Conservation (phyloP, 371 early-diverging fungal genomes). For the Zychaea mexicana region DNA sequence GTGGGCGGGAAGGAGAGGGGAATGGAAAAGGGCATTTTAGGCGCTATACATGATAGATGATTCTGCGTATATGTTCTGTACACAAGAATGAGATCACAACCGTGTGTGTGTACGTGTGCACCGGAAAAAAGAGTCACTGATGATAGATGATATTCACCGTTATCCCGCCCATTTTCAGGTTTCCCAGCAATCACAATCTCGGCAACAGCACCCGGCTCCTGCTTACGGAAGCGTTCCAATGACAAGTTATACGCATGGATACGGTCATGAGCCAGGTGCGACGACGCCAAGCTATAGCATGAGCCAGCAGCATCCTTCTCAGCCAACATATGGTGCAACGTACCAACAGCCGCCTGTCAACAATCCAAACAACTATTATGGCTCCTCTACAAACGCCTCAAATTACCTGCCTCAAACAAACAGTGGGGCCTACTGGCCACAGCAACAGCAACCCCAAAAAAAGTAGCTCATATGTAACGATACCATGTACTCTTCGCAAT, state of each 20-base stretch:
- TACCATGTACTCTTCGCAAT: too few species aligned
- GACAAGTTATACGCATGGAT: slow-evolving; percentile 8
- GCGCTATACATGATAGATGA: too few species aligned
- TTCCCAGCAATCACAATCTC: background rate
- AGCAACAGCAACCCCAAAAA: background rate
- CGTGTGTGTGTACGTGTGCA: too few species aligned
- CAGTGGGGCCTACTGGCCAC: background rate
- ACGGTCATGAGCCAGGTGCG: slow-evolving; percentile 3
- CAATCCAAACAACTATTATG: background rate
- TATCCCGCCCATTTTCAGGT: background rate
- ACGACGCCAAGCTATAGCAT: background rate
- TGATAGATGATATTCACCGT: background rate
- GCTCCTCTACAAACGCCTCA: background rate
- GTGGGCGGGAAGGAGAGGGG: too few species aligned
- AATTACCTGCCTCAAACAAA: background rate
- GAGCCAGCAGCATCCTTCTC: background rate
- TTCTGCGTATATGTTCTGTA: too few species aligned
- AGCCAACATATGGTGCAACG: background rate
- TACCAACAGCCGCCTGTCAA: background rate
- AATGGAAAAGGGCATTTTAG: background rate
- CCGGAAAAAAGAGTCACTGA: background rate
- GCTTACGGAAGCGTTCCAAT: slow-evolving; percentile 13
- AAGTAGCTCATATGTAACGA: background rate
- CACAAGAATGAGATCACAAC: too few species aligned
- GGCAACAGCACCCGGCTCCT: background rate